Evolutionary conservation across 345 rosid species (phyloP).

Genomic region (Sisymbrium altissimum): DNA sequence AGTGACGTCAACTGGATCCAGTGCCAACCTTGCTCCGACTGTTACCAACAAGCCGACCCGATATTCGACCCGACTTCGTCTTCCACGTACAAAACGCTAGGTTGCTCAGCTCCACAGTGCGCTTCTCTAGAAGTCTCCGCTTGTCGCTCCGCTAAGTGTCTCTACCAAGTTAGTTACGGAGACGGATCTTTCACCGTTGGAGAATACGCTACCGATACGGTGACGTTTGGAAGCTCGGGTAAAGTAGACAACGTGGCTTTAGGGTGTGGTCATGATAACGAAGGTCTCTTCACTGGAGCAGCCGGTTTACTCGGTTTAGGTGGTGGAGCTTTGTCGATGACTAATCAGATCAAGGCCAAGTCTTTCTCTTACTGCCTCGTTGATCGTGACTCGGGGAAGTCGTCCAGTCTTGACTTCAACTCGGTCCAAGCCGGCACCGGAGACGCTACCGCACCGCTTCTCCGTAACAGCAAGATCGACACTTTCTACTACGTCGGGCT

Average conservation of each 20-base stretch:
- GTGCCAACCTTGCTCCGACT: constrained; percentile 72
- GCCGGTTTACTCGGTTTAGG: constrained; percentile 95
- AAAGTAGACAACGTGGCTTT: constrained; percentile 42
- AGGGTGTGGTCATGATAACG: constrained; percentile 90
- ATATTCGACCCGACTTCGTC: constrained; percentile 61
- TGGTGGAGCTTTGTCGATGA: constrained; percentile 77
- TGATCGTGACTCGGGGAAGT: constrained; percentile 61
- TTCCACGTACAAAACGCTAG: constrained; percentile 51
- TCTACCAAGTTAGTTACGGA: constrained; percentile 83
- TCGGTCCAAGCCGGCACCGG: constrained; percentile 38
- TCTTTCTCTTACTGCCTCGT: constrained; percentile 91
- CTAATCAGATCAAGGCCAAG: constrained; percentile 65
- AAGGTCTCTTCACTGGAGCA: constrained; percentile 73
- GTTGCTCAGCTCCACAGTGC: constrained; percentile 61
- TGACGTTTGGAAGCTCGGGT: constrained; percentile 65
- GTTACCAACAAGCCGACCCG: constrained; percentile 88
- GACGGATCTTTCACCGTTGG: constrained; percentile 92
- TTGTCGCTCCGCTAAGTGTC: constrained; percentile 53
- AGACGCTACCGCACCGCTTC: constrained; percentile 57
- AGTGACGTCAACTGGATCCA: constrained; percentile 91
- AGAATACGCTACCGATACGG: constrained; percentile 60
- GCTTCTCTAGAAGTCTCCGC: constrained; percentile 46
- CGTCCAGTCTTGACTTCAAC: constrained; percentile 86
- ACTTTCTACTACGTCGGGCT: constrained; percentile 86
- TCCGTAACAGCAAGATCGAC: constrained; percentile 55